A percentile compares a stretch with the other conserved stretches of the same genome.
phyloP scores from a whole-genome alignment of 768 basidiomycete genomes.

The Hemileccinum rubropunctum region DNA sequence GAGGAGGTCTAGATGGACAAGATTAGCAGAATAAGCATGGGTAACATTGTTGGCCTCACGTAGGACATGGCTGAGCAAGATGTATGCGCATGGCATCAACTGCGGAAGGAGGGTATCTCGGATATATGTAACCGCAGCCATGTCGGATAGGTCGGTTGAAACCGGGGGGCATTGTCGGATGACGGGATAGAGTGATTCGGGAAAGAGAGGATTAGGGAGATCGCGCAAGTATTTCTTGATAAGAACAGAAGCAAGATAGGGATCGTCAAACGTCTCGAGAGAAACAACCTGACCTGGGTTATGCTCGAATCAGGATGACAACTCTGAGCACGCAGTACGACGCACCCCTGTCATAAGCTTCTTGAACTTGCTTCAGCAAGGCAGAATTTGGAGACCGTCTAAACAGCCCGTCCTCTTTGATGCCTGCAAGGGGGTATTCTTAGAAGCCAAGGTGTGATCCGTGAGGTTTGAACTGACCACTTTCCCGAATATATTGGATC shows the following conservation, averaged over 20 bases:
- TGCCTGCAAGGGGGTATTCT: slow-evolving; percentile 28
- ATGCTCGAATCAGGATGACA: slow-evolving; percentile 8
- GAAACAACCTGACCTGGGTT: slow-evolving; percentile 71
- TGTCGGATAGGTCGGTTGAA: slow-evolving; percentile 50
- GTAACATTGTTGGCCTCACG: slow-evolving; percentile 39
- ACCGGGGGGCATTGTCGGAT: slow-evolving; percentile 67
- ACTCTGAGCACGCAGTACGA: background rate
- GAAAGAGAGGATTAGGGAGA: slow-evolving; percentile 75
- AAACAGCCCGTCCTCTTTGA: slow-evolving; percentile 79
- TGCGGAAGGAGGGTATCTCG: slow-evolving; percentile 65
- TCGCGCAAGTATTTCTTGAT: slow-evolving; percentile 85
- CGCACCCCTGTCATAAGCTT: slow-evolving; percentile 80
- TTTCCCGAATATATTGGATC: slow-evolving; percentile 66
- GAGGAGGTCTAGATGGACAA: slow-evolving; percentile 54
- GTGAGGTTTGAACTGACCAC: slow-evolving; percentile 31
- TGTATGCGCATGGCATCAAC: slow-evolving; percentile 68
- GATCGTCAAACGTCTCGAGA: slow-evolving; percentile 70
- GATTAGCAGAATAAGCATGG: slow-evolving; percentile 6
- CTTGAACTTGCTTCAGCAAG: slow-evolving; percentile 69
- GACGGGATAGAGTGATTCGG: slow-evolving; percentile 61
- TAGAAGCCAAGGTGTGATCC: background rate
- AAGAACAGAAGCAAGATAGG: slow-evolving; percentile 79
- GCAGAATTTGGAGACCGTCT: slow-evolving; percentile 75
- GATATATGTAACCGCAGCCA: slow-evolving; percentile 61
- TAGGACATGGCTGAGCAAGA: slow-evolving; percentile 67